Conservation (phyloP, 1,284 basidiomycete genomes). For the Sporisorium scitamineum region DNA sequence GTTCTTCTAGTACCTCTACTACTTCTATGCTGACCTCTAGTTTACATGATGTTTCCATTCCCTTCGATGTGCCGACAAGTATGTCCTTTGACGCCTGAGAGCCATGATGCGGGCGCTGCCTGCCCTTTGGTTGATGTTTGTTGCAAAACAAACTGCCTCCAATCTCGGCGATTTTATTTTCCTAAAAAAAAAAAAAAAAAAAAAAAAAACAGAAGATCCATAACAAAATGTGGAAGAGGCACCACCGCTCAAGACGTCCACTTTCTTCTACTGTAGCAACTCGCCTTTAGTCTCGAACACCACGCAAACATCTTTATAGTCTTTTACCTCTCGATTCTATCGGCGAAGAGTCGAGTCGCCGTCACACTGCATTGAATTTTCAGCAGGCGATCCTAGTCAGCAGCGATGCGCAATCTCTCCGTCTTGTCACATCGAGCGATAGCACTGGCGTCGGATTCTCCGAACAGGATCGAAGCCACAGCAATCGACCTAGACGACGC, state of each 20-base stretch:
- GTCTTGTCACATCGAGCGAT: constrained; percentile 42
- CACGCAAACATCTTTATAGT: too few species aligned
- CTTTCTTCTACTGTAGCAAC: neutral
- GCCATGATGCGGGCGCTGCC: too few species aligned
- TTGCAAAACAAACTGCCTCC: neutral
- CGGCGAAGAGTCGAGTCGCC: neutral
- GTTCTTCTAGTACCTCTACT: constrained; percentile 4
- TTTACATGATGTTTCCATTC: neutral
- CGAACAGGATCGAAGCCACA: constrained; percentile 35
- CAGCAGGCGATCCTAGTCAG: neutral
- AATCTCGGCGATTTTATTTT: neutral
- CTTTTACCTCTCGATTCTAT: neutral
- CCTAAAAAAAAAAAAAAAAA: neutral
- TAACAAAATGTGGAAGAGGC: constrained; percentile 5
- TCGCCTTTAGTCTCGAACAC: neutral
- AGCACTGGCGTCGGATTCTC: constrained; percentile 16
- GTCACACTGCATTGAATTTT: neutral
- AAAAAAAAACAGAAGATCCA: neutral
- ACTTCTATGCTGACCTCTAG: constrained; percentile 15
- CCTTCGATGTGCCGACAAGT: neutral
- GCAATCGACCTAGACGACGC: constrained; percentile 38
- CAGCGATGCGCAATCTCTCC: constrained; percentile 44
- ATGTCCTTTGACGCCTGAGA: neutral
- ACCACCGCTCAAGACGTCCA: neutral
- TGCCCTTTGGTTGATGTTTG: neutral